Conservation (phyloP, 176 grass and related monocot genomes). For the Hordeum vulgare region DNA sequence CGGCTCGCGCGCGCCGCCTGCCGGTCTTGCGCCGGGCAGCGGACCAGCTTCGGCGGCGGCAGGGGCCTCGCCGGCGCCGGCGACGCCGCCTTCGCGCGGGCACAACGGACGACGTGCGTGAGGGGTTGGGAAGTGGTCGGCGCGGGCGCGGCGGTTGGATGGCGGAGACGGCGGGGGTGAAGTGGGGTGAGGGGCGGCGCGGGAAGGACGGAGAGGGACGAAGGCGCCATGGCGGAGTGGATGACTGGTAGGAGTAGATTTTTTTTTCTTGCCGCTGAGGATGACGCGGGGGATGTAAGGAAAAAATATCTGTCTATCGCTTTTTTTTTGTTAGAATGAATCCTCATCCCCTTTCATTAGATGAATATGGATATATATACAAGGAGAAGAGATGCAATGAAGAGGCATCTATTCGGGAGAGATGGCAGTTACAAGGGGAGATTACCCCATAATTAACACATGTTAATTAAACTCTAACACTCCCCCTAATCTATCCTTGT, state of each 20-base stretch:
- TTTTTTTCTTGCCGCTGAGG: neutral
- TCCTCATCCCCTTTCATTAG: too few relatives aligned
- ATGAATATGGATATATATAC: too few relatives aligned
- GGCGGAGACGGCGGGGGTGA: neutral
- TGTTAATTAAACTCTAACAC: too few relatives aligned
- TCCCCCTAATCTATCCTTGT: too few relatives aligned
- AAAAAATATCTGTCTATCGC: too few relatives aligned
- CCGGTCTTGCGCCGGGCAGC: neutral
- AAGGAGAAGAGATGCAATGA: too few relatives aligned
- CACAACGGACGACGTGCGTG: neutral
- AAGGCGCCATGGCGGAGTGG: neutral
- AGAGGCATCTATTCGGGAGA: too few relatives aligned
- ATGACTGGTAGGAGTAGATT: neutral
- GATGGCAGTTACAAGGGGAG: too few relatives aligned
- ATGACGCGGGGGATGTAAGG: too few relatives aligned
- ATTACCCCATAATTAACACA: too few relatives aligned
- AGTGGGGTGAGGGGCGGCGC: neutral
- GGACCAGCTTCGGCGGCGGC: constrained; percentile 5
- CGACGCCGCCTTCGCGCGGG: neutral
- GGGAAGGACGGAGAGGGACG: neutral
- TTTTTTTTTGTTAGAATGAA: too few relatives aligned
- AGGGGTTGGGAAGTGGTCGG: neutral
- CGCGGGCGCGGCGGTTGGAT: too few relatives aligned
- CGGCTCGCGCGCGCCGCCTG: neutral
- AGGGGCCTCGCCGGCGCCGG: neutral